Conservation (phyloP, 2,329 filamentous ascomycete genomes). For the Fusarium sp. region DNA sequence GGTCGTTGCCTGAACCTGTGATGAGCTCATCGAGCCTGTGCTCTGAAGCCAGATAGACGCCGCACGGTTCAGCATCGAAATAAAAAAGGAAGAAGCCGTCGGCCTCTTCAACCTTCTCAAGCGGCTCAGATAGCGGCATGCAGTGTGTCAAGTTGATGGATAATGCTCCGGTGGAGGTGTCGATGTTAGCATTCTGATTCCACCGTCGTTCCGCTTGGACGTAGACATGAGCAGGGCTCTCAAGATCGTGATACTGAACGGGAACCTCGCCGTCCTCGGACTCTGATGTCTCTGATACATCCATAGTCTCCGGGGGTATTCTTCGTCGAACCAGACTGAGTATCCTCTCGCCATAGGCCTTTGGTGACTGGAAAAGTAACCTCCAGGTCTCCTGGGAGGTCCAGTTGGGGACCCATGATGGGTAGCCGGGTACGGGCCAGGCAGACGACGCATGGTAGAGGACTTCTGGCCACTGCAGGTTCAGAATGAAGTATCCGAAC, state of each 20-base stretch:
- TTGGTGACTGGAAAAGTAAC: not conserved
- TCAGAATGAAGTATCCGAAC: not conserved
- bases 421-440: not conserved
- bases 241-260: not conserved
- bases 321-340: not conserved
- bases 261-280: not conserved
- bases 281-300: not conserved
- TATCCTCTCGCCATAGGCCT: not conserved
- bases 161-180: not conserved
- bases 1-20: not conserved
- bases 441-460: not conserved
- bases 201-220: not conserved
- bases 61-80: not conserved
- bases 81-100: not conserved
- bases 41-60: not conserved
- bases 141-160: not conserved
- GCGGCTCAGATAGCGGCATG: not conserved
- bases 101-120: not conserved
- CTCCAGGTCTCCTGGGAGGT: not conserved
- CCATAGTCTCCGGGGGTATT: not conserved
- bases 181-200: not conserved
- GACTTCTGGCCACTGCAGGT: not conserved
- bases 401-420: not conserved
- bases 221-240: not conserved
- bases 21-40: not conserved